phyloP scores from a whole-genome alignment of 768 basidiomycete genomes.

The Boletales sp. region DNA sequence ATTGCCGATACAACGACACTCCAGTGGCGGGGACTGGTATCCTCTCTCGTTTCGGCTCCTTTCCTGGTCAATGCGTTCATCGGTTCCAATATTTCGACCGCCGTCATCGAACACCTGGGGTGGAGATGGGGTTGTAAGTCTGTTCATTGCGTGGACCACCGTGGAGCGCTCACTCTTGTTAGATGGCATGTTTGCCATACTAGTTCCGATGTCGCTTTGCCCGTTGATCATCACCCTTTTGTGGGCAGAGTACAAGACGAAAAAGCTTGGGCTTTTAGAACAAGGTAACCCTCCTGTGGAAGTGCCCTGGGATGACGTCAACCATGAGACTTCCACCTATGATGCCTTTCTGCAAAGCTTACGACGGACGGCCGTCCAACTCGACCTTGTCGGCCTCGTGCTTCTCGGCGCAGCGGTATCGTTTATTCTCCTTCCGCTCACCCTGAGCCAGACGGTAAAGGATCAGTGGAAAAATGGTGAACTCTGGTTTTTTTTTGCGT shows the following conservation, averaged over 20 bases:
- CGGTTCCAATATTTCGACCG: constrained; percentile 57
- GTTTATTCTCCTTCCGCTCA: constrained; percentile 54
- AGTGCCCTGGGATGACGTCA: not conserved
- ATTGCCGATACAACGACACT: constrained; percentile 61
- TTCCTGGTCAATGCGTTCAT: constrained; percentile 64
- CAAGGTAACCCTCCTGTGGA: not conserved
- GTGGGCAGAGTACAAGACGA: constrained; percentile 52
- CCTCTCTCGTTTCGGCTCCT: constrained; percentile 43
- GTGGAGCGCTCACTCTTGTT: constrained; percentile 1
- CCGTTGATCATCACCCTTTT: constrained; percentile 53
- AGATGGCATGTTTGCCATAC: constrained; percentile 59
- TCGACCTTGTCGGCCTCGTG: constrained; percentile 50
- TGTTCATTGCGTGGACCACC: not conserved
- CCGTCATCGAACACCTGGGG: constrained; percentile 40
- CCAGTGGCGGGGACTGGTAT: constrained; percentile 52
- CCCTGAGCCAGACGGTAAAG: constrained; percentile 33
- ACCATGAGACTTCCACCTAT: too few relatives aligned
- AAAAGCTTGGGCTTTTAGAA: constrained; percentile 33
- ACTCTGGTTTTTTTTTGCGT: not conserved
- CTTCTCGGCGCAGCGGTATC: constrained; percentile 49
- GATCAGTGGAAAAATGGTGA: constrained; percentile 42
- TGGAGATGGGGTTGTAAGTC: constrained; percentile 72
- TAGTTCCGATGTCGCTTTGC: constrained; percentile 46
- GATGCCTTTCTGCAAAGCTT: constrained; percentile 5
- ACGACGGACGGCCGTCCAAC: constrained; percentile 28